Base-by-base conservation (phyloP, 345 rosid genomes). In the Dovyalis caffra region DNA sequence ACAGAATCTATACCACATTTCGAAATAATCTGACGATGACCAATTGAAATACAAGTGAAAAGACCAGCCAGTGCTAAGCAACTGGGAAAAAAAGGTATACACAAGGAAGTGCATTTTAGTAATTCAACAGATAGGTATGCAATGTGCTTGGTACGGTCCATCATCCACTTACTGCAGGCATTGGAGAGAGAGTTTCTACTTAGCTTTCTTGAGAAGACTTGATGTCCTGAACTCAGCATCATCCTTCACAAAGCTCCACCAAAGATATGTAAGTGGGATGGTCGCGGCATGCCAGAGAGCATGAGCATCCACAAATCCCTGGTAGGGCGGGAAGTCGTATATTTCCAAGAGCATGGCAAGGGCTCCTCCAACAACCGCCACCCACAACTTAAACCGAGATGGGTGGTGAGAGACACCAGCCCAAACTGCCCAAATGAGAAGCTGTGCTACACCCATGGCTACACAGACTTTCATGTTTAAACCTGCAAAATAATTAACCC, bases 161-260 rank as follows among this genome's bases (percentile, higher is more conserved):
- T 0, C 15, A 12, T 2, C 26, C 34, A 47, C 20, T 33, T 23
- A 29, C 67, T n/a, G 31, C 45, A 38, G 32, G 35, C 47, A 43
- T 32, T 23, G 21, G n/a, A 0, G 6, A 25, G 29, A 34, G 71
- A 66, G 45, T 10, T 29, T 16, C 69, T 76, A 76, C 40, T 73
- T 61, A 40, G 21, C 45, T 70, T 71, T 74, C 40, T 74, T 58
- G 62, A 64, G 80, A 71, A 79, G 84, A 77, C 84, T 78, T 23
- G 87, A 64, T 69, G 99, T 90, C 71, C 89, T 76, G 73, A 88
- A 88, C 77, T 87, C 91, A 0, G 95, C 95, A 49, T 95, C 97
- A 47, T 92, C 97, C 71, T 90, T 83, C 69, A 85, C 85, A 78
- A 95, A 92, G 82, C 97, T 91, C 99, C 99, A 95, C 89, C 90